phyloP scores from a whole-genome alignment of 225 moss, liverwort and hornwort genomes.

The Sphagnum contortum region DNA sequence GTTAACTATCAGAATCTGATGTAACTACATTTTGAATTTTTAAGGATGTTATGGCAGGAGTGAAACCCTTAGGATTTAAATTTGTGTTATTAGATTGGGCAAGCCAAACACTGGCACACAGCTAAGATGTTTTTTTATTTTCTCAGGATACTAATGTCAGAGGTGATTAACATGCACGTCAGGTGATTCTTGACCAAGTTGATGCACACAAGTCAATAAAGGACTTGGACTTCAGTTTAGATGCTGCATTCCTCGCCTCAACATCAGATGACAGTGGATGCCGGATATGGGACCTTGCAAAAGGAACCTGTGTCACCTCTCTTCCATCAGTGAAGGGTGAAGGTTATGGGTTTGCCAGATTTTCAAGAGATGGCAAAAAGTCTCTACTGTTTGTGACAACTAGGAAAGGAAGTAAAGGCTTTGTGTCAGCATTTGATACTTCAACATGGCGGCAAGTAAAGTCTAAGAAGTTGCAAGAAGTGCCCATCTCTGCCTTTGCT shows the following conservation, averaged over 20 bases:
- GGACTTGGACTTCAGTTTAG: slow-evolving; percentile 88
- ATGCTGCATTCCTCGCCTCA: slow-evolving; percentile 57
- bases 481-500: slow-evolving; percentile 66
- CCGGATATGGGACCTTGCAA: slow-evolving; percentile 68
- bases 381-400: slow-evolving; percentile 49
- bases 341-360: slow-evolving; percentile 67
- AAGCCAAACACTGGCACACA: too few relatives aligned
- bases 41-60: too few relatives aligned
- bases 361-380: slow-evolving; percentile 66
- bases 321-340: slow-evolving; percentile 49
- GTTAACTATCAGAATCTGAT: too few relatives aligned
- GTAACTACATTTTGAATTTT: too few relatives aligned
- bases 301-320: slow-evolving; percentile 34
- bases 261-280: slow-evolving; percentile 66
- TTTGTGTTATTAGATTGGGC: too few relatives aligned
- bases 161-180: background rate
- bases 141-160: too few relatives aligned
- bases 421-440: slow-evolving; percentile 55
- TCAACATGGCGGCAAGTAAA: slow-evolving; percentile 46
- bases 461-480: slow-evolving; percentile 47
- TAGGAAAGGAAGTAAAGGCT: slow-evolving; percentile 52
- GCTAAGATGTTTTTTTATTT: too few relatives aligned
- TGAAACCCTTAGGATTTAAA: too few relatives aligned
- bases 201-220: slow-evolving; percentile 67
- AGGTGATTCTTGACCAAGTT: slow-evolving; percentile 52